Evolutionary conservation across 1,284 basidiomycete species (phyloP).

Genomic region (Omphalotus olearius): DNA sequence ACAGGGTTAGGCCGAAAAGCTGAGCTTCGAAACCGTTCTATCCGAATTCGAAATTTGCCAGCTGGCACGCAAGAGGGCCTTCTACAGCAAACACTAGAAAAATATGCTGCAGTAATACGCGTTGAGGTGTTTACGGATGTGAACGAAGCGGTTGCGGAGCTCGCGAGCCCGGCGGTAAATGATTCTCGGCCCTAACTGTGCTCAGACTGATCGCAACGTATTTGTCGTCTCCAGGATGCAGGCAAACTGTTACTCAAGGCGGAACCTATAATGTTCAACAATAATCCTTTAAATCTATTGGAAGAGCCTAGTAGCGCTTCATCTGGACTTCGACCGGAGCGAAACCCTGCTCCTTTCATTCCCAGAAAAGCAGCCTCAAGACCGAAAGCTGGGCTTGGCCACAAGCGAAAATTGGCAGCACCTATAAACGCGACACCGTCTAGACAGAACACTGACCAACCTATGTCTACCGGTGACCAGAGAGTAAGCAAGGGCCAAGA

Average conservation of each 20-base stretch:
- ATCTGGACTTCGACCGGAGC: no score
- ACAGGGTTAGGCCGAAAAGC: slow-evolving; percentile 55
- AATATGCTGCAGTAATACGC: slow-evolving; percentile 65
- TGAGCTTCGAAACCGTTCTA: slow-evolving; percentile 64
- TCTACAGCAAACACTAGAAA: slow-evolving; percentile 84
- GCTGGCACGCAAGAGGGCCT: slow-evolving; percentile 73
- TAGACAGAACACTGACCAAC: slow-evolving; percentile 13
- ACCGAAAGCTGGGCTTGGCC: slow-evolving; percentile 67
- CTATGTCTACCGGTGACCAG: slow-evolving; percentile 12
- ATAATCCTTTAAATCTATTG: slow-evolving; percentile 47
- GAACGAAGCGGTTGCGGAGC: slow-evolving; percentile 74
- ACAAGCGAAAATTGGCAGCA: slow-evolving; percentile 33
- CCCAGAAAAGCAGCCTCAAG: slow-evolving; percentile 59
- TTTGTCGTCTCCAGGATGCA: slow-evolving; percentile 52
- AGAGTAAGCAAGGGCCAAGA: slow-evolving; percentile 56
- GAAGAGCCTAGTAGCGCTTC: slow-evolving; percentile 40
- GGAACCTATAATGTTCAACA: slow-evolving; percentile 68
- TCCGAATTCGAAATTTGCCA: slow-evolving; percentile 77
- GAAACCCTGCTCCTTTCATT: slow-evolving; percentile 45
- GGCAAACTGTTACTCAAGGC: slow-evolving; percentile 69
- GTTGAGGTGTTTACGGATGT: slow-evolving; percentile 70
- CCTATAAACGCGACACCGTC: slow-evolving; percentile 18
- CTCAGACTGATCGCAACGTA: not conserved
- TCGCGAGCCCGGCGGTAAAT: slow-evolving; percentile 69
- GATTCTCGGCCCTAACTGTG: slow-evolving; percentile 11